phyloP scores from a whole-genome alignment of 306 rosid species.

The Luffa acutangula region DNA sequence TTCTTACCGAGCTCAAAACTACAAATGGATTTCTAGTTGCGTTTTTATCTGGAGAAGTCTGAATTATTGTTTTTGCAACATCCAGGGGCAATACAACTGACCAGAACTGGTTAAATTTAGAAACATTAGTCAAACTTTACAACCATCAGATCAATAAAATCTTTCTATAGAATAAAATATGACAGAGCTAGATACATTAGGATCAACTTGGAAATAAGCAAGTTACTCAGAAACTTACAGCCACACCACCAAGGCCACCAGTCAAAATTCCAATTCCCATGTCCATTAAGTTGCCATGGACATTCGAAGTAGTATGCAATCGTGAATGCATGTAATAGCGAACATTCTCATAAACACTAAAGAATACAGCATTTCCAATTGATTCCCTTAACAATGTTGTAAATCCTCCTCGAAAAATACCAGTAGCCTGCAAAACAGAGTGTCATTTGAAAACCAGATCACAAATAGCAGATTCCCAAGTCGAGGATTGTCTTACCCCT shows the following conservation, averaged over 20 bases:
- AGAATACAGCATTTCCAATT: slow-evolving; percentile 59
- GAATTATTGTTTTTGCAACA: slow-evolving; percentile 86
- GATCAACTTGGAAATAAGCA: neutral
- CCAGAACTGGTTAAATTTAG: slow-evolving; percentile 57
- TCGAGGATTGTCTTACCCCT: slow-evolving; percentile 54
- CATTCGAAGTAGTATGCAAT: slow-evolving; percentile 37
- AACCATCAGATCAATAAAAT: neutral
- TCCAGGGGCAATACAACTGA: slow-evolving; percentile 84
- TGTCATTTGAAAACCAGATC: slow-evolving; percentile 28
- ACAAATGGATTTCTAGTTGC: slow-evolving; percentile 56
- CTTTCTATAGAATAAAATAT: neutral
- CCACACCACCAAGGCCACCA: slow-evolving; percentile 79
- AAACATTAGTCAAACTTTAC: neutral
- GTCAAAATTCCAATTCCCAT: slow-evolving; percentile 74
- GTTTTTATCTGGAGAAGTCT: slow-evolving; percentile 55
- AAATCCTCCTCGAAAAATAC: slow-evolving; percentile 65
- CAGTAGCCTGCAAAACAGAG: slow-evolving; percentile 61
- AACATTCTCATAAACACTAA: slow-evolving; percentile 57
- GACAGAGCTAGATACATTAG: neutral
- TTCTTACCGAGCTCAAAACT: slow-evolving; percentile 54
- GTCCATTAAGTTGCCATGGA: slow-evolving; percentile 43
- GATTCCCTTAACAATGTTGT: slow-evolving; percentile 72
- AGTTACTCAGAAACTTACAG: slow-evolving; percentile 36
- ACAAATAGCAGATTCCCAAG: slow-evolving; percentile 12
- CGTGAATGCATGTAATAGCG: slow-evolving; percentile 69